Evolutionary conservation across 2,329 filamentous ascomycete species (phyloP).

Genomic region (Aspergillus sp.): DNA sequence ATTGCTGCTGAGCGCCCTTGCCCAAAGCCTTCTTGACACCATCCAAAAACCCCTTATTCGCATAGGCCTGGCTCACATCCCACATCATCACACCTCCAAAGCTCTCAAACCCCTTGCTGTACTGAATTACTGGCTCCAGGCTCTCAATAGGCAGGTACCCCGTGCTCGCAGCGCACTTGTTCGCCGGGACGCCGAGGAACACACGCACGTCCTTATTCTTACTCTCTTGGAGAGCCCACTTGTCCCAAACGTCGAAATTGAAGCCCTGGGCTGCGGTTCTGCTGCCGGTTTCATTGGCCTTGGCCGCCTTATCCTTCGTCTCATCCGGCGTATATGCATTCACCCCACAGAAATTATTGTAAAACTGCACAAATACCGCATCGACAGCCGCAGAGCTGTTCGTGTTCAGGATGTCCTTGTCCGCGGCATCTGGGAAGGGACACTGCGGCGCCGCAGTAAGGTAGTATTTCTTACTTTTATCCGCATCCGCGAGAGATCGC

Average conservation of each 20-base stretch:
- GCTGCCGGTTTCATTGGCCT: not conserved
- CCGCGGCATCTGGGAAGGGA: constrained; percentile 62
- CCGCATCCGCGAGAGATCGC: constrained; percentile 55
- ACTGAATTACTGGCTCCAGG: constrained; percentile 54
- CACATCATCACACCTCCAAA: constrained; percentile 71
- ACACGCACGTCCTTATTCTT: constrained; percentile 62
- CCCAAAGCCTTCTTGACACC: constrained; percentile 37
- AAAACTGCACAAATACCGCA: constrained; percentile 65
- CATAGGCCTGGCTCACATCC: constrained; percentile 63
- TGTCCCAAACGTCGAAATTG: constrained; percentile 65
- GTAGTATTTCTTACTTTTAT: constrained; percentile 55
- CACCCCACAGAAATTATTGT: constrained; percentile 68
- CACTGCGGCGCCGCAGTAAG: constrained; percentile 69
- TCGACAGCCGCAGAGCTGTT: constrained; percentile 58
- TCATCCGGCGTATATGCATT: constrained; percentile 48
- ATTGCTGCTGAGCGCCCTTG: not conserved
- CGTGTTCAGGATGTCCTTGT: constrained; percentile 57
- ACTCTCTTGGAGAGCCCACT: constrained; percentile 60
- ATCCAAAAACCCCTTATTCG: constrained; percentile 58
- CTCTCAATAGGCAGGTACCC: constrained; percentile 55
- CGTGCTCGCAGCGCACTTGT: constrained; percentile 51
- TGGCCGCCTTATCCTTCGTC: constrained; percentile 21
- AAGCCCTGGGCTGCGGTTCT: constrained; percentile 50
- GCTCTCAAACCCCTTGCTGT: constrained; percentile 55
- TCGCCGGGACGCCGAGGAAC: constrained; percentile 61